Base-by-base conservation (phyloP, 768 basidiomycete genomes). In the Naganishia vishniacii region DNA sequence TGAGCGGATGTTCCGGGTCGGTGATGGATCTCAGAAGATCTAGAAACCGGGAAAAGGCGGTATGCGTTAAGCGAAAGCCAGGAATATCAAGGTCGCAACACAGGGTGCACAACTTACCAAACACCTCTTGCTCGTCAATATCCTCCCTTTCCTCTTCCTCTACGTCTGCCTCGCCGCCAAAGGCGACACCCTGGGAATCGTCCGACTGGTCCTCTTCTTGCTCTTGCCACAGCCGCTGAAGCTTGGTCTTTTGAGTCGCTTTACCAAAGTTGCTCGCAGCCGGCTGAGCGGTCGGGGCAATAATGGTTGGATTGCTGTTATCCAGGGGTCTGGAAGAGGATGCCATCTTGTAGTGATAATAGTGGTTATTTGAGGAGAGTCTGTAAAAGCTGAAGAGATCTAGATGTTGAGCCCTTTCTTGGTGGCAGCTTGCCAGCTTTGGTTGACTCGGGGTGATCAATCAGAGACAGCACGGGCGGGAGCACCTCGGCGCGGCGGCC, bases 91-190 rank as follows among this genome's bases (percentile, higher is more conserved):
- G n/a, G n/a, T n/a, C n/a, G n/a, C n/a, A n/a, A n/a, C n/a, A n/a
- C n/a, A n/a, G n/a, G n/a, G n/a, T n/a, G n/a, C n/a, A 23, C 8
- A 11, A 66, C 79, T 59, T 53, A 94, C 93, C 94, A 72, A 88
- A 98, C 53, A 98, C 85, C 77, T 98, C 94, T 63, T 93, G 86
- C 68, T 85, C 83, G 80, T 98, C 92, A 59, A 98, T 94, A 46
- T 75, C 74, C 61, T 77, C 71, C 51, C 53, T 46, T 26, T 72
- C 70, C 26, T 67, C 66, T 18, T 81, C 80, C 7, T 69, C 72
- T 12, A 70, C 75, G n/a, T 72, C 72, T 12, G 70, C 75, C n/a
- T 72, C 72, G 42, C 69, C 69, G 4, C 69, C 73, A 25, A 69
- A 76, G 56, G 77, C 76, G 8, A 72, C 69, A 44, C 82, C 82